These are phyloP conservation scores for Annona squamosa DNA, from an alignment of 164 flowering plant species.

Conservation along the genomic window DNA sequence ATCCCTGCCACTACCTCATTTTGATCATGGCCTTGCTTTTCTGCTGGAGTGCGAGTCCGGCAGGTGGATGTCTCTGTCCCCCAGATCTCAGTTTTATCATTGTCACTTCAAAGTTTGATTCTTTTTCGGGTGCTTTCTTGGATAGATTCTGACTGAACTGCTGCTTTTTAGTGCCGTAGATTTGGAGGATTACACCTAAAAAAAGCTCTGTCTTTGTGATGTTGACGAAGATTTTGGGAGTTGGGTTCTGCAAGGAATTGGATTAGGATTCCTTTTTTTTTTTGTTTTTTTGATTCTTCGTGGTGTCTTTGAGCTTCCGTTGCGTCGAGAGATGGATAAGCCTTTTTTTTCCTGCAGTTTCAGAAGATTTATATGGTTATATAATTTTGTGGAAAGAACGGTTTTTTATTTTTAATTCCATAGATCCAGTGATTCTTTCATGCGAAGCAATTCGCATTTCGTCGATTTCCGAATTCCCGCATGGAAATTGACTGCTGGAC, in stretches of 20 bases:
- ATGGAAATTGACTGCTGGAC: neutral
- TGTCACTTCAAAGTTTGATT: neutral
- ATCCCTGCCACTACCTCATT: slow-evolving; percentile 13
- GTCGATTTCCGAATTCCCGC: neutral
- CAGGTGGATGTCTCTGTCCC: slow-evolving; percentile 12
- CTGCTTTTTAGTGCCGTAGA: slow-evolving; percentile 1
- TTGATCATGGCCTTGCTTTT: slow-evolving; percentile 15
- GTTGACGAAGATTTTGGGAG: neutral
- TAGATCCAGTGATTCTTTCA: neutral
- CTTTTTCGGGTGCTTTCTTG: neutral
- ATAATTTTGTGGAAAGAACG: neutral
- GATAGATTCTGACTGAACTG: slow-evolving; percentile 14
- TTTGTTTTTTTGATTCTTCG: neutral
- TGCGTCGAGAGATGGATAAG: neutral
- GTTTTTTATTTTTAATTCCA: neutral
- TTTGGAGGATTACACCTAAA: neutral
- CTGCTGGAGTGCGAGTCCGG: slow-evolving; percentile 20
- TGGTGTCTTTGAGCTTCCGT: neutral
- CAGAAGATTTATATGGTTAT: neutral
- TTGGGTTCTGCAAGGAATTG: neutral
- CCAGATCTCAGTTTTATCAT: neutral
- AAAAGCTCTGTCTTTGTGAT: neutral
- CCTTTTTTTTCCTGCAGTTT: neutral
- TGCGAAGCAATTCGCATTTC: neutral
- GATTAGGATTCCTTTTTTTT: neutral